These are phyloP conservation scores for Auxenochlorella pyrenoidosa DNA, from an alignment of 139 green algal species.

Conservation along the genomic window DNA sequence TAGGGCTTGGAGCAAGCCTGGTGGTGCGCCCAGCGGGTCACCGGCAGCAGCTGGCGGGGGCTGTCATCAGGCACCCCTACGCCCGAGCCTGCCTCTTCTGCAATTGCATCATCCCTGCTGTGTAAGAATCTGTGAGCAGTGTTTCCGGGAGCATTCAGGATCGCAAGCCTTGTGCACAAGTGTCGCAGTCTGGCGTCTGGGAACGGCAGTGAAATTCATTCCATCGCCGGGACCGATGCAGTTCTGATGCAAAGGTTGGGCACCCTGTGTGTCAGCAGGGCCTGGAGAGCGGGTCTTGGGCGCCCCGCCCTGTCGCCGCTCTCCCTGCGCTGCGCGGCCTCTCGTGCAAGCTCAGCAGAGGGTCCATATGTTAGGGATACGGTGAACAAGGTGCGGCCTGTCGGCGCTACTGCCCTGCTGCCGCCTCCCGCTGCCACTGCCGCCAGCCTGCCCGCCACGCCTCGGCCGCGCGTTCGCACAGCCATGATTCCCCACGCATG, in stretches of 20 bases:
- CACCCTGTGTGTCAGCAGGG: conserved; percentile 2
- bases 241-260: not conserved
- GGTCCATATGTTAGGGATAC: not conserved
- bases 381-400: conserved; percentile 16
- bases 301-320: not conserved
- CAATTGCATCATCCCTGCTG: no score
- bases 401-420: not conserved
- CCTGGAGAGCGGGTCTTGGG: not conserved
- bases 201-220: not conserved
- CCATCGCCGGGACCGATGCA: not conserved
- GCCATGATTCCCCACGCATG: not conserved
- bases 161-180: no score
- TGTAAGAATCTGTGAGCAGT: no score
- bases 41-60: no score
- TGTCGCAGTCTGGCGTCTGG: no score
- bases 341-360: not conserved
- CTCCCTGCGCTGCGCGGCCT: not conserved
- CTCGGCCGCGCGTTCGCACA: not conserved
- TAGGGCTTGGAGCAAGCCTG: no score
- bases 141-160: no score
- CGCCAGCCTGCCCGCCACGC: not conserved
- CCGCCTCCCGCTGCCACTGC: not conserved
- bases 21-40: no score
- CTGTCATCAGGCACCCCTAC: no score
- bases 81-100: no score